Conservation (phyloP, 139 green algal genomes). For the Pleodorina starrii region DNA sequence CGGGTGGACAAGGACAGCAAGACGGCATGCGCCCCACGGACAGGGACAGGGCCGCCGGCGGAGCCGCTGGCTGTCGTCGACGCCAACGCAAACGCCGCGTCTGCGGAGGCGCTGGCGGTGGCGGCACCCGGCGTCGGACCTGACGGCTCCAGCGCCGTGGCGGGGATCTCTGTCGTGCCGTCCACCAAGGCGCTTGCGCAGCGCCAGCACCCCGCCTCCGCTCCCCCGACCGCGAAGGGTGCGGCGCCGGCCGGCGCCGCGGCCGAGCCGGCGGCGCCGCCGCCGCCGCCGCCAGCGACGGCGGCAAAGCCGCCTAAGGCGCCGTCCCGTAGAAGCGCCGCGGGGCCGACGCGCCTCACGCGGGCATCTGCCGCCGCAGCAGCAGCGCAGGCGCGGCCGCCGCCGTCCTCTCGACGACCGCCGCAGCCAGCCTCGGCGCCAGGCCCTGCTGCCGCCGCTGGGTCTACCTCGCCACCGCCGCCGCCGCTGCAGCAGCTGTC, state of each 20-base stretch:
- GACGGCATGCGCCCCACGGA: too few species aligned
- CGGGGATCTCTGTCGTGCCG: background rate
- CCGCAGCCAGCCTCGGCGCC: background rate
- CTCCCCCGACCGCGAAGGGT: background rate
- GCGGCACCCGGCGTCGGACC: background rate
- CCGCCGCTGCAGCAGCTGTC: background rate
- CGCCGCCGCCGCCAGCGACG: background rate
- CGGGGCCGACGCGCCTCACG: background rate
- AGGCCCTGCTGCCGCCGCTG: too few species aligned
- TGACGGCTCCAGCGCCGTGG: background rate
- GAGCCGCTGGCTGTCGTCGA: background rate
- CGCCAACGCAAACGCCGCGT: background rate
- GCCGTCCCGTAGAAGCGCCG: background rate
- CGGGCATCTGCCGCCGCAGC: background rate
- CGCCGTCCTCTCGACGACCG: background rate
- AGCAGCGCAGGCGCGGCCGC: background rate
- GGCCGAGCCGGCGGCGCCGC: background rate
- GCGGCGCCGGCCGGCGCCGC: too few species aligned
- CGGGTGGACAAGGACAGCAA: background rate
- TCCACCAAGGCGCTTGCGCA: background rate
- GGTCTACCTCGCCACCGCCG: too few species aligned
- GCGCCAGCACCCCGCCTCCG: background rate
- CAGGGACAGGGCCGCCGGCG: too few species aligned
- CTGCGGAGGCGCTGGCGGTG: background rate
- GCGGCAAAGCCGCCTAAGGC: slow-evolving; percentile 2